Evolutionary conservation across 2,329 filamentous ascomycete genomes (phyloP).

Genomic region (Cercospora sesami): DNA sequence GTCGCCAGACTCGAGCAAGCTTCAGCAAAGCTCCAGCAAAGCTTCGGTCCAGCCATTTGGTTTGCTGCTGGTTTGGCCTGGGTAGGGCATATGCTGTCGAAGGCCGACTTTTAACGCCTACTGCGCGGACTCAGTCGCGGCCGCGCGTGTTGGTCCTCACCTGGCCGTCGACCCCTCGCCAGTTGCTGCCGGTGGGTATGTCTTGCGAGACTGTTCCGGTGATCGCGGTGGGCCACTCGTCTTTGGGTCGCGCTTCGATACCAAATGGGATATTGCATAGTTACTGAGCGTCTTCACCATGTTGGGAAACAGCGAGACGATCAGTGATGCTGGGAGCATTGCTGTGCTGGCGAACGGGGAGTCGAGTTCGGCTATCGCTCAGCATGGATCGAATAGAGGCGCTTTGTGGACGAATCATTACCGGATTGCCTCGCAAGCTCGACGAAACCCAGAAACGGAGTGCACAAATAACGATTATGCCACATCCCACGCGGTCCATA

Average conservation of each 20-base stretch:
- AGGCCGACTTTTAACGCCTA: background rate
- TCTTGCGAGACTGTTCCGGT: background rate
- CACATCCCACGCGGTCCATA: background rate
- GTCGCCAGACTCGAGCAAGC: background rate
- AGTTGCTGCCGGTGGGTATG: background rate
- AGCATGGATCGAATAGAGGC: background rate
- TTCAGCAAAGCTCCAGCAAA: background rate
- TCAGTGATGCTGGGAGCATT: background rate
- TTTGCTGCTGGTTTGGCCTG: background rate
- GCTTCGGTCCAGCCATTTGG: background rate
- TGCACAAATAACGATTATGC: background rate
- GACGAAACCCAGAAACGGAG: background rate
- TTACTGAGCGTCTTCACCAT: background rate
- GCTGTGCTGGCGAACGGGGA: background rate
- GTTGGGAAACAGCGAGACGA: background rate
- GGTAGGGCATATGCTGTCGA: background rate
- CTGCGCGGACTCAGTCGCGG: background rate
- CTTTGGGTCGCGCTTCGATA: background rate
- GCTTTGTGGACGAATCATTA: too few species aligned
- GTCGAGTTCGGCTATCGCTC: background rate
- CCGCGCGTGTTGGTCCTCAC: background rate
- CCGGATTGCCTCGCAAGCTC: background rate
- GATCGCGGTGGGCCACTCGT: background rate
- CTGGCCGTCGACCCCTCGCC: background rate
- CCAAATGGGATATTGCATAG: background rate